These are phyloP conservation scores for Septoria petroselini DNA, from an alignment of 2,329 filamentous ascomycete species.

Conservation along the genomic window DNA sequence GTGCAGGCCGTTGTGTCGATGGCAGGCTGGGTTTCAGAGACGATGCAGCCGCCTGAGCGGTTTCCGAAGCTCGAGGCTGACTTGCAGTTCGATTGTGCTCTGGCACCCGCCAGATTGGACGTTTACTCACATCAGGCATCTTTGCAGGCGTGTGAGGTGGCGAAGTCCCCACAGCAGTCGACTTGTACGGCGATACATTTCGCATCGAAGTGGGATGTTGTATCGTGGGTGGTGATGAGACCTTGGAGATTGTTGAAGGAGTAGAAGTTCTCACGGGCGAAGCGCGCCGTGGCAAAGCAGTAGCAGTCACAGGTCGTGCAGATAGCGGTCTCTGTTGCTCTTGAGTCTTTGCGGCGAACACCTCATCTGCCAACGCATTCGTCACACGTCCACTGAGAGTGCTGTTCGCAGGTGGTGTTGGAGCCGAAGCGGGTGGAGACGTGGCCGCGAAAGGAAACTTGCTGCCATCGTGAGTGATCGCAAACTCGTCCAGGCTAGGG, in stretches of 20 bases:
- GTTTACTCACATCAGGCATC: slow-evolving; percentile 41
- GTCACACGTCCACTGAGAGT: slow-evolving; percentile 65
- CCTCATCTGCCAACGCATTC: slow-evolving; percentile 78
- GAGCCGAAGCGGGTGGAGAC: slow-evolving; percentile 37
- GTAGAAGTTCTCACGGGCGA: slow-evolving; percentile 17
- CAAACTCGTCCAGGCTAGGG: slow-evolving; percentile 89
- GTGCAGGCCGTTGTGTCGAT: slow-evolving; percentile 40
- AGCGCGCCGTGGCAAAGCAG: slow-evolving; percentile 3
- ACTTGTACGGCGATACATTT: slow-evolving; percentile 54
- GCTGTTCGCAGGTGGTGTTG: slow-evolving; percentile 48
- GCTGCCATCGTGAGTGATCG: slow-evolving; percentile 69
- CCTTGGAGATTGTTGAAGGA: not conserved
- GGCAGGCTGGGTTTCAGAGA: slow-evolving; percentile 39
- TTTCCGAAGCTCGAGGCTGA: slow-evolving; percentile 47
- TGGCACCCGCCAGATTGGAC: slow-evolving; percentile 56
- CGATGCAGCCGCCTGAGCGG: slow-evolving; percentile 38
- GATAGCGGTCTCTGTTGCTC: slow-evolving; percentile 5
- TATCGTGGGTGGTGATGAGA: slow-evolving; percentile 26
- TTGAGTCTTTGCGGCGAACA: slow-evolving; percentile 55
- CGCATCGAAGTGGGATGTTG: slow-evolving; percentile 49
- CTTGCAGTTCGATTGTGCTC: slow-evolving; percentile 49
- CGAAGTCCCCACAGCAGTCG: slow-evolving; percentile 52
- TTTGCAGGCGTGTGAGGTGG: slow-evolving; percentile 40
- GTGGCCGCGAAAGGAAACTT: slow-evolving; percentile 23
- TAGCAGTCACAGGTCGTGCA: not conserved